These are phyloP conservation scores for Perkinsus chesapeaki DNA, from an alignment of 169 alveolate species.

Conservation along the genomic window DNA sequence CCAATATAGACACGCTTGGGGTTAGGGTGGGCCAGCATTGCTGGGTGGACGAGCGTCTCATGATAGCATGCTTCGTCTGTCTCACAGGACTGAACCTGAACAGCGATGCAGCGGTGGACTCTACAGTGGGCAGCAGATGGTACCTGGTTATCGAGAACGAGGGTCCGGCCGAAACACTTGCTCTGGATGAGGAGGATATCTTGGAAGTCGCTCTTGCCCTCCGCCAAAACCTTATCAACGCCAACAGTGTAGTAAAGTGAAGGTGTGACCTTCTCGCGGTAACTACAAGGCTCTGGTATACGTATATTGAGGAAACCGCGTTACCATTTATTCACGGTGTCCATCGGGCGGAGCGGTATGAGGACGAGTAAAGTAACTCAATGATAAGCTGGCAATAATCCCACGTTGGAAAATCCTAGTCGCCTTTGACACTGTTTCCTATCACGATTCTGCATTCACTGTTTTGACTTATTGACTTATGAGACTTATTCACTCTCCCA, in stretches of 20 bases:
- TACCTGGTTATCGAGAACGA: neutral
- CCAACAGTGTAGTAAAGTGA: neutral
- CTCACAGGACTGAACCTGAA: conserved; percentile 14
- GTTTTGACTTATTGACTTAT: too few species aligned
- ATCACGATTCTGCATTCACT: too few species aligned
- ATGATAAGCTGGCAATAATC: too few species aligned
- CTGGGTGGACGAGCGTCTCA: conserved; percentile 22
- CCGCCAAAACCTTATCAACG: neutral
- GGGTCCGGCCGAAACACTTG: neutral
- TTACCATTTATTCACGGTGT: neutral
- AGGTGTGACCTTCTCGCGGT: neutral
- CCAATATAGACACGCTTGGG: conserved; percentile 12
- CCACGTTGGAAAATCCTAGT: too few species aligned
- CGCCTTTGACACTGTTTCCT: too few species aligned
- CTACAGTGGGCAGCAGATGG: neutral
- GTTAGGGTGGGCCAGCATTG: conserved; percentile 19
- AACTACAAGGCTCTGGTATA: neutral
- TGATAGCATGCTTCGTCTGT: conserved; percentile 16
- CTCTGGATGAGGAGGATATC: neutral
- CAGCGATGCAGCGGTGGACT: neutral
- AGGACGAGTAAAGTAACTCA: too few species aligned
- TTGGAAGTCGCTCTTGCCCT: neutral
- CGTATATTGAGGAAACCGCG: neutral
- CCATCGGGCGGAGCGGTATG: too few species aligned
- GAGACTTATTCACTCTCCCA: too few species aligned